Evolutionary conservation across 257 asterid genomes (phyloP).

Genomic region (Capsicum chinense): DNA sequence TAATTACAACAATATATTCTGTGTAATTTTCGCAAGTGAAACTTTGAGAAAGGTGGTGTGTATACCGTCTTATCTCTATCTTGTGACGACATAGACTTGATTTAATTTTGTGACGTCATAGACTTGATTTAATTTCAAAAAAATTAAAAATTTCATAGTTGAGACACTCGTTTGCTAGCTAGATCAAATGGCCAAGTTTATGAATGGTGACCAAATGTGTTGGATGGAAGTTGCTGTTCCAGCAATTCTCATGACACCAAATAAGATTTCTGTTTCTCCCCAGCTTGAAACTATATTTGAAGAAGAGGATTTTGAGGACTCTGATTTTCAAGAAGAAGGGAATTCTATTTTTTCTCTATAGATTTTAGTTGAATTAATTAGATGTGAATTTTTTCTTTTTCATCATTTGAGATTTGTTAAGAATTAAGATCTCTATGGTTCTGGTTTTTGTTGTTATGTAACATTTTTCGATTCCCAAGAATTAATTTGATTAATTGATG

Average conservation of each 20-base stretch:
- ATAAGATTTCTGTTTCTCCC: background rate
- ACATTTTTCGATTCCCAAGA: no score
- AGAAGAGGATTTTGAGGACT: background rate
- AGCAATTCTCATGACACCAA: background rate
- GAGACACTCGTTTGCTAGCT: no score
- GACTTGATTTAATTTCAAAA: no score
- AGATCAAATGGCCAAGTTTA: background rate
- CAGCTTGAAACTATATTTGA: background rate
- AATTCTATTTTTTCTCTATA: background rate
- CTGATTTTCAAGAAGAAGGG: background rate
- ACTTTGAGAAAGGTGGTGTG: background rate
- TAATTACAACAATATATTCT: background rate
- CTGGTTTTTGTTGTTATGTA: no score
- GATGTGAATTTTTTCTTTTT: background rate
- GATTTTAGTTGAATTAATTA: background rate
- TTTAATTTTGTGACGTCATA: no score
- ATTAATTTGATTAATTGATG: no score
- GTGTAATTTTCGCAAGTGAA: background rate
- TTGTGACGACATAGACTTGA: no score
- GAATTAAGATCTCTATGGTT: background rate
- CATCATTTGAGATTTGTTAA: background rate
- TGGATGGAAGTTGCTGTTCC: slow-evolving; percentile 25
- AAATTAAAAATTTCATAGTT: no score
- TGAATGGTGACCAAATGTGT: background rate
- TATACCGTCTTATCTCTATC: no score